Conservation (phyloP, 2,329 filamentous ascomycete species). For the Monilinia fructicola region DNA sequence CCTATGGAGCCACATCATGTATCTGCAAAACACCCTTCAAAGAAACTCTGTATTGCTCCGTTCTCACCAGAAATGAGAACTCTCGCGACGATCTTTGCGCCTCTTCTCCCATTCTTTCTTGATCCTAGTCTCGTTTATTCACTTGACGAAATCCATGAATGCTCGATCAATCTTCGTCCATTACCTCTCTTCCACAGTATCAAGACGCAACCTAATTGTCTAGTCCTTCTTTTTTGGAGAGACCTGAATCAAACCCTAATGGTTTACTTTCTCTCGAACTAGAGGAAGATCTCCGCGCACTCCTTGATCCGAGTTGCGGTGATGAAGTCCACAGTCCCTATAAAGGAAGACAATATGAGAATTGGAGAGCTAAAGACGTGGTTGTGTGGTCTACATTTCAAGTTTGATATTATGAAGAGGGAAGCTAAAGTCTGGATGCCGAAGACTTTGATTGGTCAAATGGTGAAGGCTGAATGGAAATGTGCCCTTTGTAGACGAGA, state of each 20-base stretch:
- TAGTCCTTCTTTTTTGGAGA: background rate
- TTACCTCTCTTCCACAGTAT: too few relatives aligned
- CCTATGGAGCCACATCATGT: background rate
- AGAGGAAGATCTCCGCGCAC: background rate
- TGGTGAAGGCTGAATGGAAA: background rate
- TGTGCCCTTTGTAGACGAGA: conserved; percentile 2
- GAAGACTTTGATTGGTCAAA: background rate
- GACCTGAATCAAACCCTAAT: background rate
- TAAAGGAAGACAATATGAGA: background rate
- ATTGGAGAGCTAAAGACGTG: background rate
- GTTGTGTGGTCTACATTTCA: background rate
- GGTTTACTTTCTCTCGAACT: too few relatives aligned
- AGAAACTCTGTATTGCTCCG: background rate
- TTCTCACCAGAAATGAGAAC: conserved; percentile 4
- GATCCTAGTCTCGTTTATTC: background rate
- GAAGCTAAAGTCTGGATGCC: conserved; percentile 7
- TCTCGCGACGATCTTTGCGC: background rate
- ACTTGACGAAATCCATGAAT: background rate
- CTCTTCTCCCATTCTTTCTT: background rate
- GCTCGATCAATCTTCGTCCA: background rate
- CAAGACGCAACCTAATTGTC: background rate
- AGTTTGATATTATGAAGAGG: background rate
- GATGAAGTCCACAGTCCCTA: background rate
- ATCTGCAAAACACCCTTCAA: background rate
- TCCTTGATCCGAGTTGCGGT: background rate